Evolutionary conservation across 371 early-diverging fungal genomes (phyloP), one percentile per base, ranked within the genome.

Genomic region (Dipsacomyces acuminosporus): DNA sequence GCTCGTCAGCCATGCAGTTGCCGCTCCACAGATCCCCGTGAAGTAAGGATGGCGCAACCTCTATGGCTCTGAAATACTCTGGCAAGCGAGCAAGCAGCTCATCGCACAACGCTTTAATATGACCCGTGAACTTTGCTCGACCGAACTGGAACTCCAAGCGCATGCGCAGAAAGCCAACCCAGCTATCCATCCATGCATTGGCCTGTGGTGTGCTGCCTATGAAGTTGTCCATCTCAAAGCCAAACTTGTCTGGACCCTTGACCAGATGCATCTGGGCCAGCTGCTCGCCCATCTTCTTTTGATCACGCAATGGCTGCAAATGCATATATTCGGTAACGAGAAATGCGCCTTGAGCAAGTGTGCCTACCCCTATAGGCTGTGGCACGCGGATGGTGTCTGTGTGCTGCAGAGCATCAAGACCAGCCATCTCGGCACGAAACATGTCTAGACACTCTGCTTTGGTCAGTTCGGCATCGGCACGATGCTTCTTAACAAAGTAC

Each of bases 21-120:
- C 56, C 59, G 23, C 30, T 30, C 58, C 76, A 76, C 45, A 74
- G 20, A 22, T 76, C 74, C 6, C 74, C 74, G 40, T 74, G 76
- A 6, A 74, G n/a, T 22, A 74, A 41, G 43, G 57, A 48, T 13
- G 73, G 67, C n/a, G 24, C 34, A n/a, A 76, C 26, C 1, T 36
- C 26, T 3, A 56, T 18, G 15, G 44, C 61, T n/a, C 30, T 18
- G 44, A 66, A 66, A 23, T 48, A 52, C 30, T 26, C 35, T 0
- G 61, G 54, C 36, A 66, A 25, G 14, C 58, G 34, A 1, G n/a
- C 34, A 6, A 66, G 35, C 45, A 56, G 58, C 51, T 54, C 38
- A 14, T 22, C 3, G 4, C 48, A 42, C 14, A 22, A 38, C 40
- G n/a, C 19, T 1, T 34, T 20, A 1, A 25, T 5, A 3, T 8